These are phyloP conservation scores for Annona squamosa DNA, from an alignment of 164 flowering plant species.

Conservation along the genomic window DNA sequence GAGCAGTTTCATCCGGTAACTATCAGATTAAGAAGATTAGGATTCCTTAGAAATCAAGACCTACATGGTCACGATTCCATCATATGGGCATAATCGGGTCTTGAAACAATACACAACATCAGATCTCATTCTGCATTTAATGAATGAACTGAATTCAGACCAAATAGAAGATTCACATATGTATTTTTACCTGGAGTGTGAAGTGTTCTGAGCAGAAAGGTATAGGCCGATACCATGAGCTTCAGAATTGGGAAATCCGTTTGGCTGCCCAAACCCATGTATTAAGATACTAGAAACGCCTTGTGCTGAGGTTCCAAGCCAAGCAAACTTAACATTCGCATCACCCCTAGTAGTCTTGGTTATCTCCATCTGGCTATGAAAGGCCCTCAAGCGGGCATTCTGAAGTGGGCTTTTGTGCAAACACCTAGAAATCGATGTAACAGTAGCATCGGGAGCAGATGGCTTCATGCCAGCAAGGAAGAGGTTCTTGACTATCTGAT, in stretches of 20 bases:
- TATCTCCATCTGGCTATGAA: slow-evolving; percentile 30
- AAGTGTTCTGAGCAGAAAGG: slow-evolving; percentile 29
- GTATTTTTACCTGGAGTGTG: slow-evolving; percentile 32
- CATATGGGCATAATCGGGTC: neutral
- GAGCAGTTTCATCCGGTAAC: too few species aligned
- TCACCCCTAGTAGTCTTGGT: slow-evolving; percentile 29
- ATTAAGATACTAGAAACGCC: slow-evolving; percentile 23
- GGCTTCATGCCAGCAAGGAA: slow-evolving; percentile 24
- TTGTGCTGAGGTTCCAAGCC: slow-evolving; percentile 35
- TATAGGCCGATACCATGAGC: slow-evolving; percentile 37
- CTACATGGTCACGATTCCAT: neutral
- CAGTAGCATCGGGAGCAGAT: slow-evolving; percentile 10
- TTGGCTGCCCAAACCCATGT: slow-evolving; percentile 40
- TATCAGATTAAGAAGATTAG: too few species aligned
- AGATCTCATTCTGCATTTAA: neutral
- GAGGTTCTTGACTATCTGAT: slow-evolving; percentile 13
- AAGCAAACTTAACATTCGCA: slow-evolving; percentile 33
- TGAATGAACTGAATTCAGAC: neutral
- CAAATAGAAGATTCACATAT: neutral
- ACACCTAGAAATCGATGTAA: slow-evolving; percentile 33
- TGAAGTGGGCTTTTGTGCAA: slow-evolving; percentile 21
- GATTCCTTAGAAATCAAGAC: neutral
- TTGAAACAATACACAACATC: neutral
- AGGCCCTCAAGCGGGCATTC: slow-evolving; percentile 29
- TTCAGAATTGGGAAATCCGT: slow-evolving; percentile 6